phyloP scores from a whole-genome alignment of 2,329 filamentous ascomycete genomes.

The Ceratocystis harringtonii region DNA sequence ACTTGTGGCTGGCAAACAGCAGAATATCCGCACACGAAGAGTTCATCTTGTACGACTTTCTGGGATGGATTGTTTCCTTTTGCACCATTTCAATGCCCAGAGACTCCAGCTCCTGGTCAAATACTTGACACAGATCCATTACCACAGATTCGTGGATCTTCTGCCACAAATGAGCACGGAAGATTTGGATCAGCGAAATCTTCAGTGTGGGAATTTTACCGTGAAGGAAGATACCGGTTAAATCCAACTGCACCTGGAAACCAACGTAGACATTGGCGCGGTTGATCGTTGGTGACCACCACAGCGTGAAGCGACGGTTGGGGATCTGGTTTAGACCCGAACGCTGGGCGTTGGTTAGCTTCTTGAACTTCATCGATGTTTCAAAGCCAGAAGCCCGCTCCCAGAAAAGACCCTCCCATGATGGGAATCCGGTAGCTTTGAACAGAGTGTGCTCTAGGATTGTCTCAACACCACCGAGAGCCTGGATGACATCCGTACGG shows the following conservation, averaged over 20 bases:
- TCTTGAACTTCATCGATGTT: conserved; percentile 90
- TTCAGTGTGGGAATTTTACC: conserved; percentile 97
- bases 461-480: conserved; percentile 88
- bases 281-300: conserved; percentile 94
- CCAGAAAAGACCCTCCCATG: conserved; percentile 95
- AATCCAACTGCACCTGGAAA: conserved; percentile 96
- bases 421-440: conserved; percentile 91
- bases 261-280: conserved; percentile 95
- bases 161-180: conserved; percentile 98
- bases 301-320: conserved; percentile 93
- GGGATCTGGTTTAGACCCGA: conserved; percentile 97
- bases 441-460: conserved; percentile 95
- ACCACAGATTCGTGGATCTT: conserved; percentile 98
- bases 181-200: conserved; percentile 96
- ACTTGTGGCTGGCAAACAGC: conserved; percentile 94
- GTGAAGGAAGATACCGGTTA: conserved; percentile 97
- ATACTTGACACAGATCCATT: conserved; percentile 97
- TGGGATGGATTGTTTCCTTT: conserved; percentile 96
- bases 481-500: conserved; percentile 91
- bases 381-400: conserved; percentile 48
- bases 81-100: conserved; percentile 94
- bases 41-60: conserved; percentile 99
- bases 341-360: conserved; percentile 90
- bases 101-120: conserved; percentile 92
- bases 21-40: conserved; percentile 96